These are phyloP conservation scores for Epicoccum sorghinum DNA, from an alignment of 2,329 filamentous ascomycete species.

Conservation along the genomic window DNA sequence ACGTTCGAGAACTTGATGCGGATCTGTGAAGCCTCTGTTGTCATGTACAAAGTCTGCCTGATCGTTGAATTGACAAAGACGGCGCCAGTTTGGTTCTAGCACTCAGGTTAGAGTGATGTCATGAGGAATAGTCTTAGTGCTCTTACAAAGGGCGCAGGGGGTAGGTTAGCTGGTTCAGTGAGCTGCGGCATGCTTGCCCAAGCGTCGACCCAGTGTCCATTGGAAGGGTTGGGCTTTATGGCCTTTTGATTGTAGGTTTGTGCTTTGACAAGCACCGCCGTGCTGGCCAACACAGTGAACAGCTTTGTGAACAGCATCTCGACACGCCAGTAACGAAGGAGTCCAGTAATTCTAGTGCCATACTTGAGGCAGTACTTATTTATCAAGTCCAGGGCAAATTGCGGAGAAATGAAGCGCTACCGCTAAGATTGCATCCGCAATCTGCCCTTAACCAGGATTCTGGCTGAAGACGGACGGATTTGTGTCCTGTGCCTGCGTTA, in stretches of 20 bases:
- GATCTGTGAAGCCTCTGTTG: conserved; percentile 62
- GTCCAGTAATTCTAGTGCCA: not conserved
- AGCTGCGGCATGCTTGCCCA: conserved; percentile 72
- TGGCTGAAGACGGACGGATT: conserved; percentile 9
- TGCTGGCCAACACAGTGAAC: conserved; percentile 1
- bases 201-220: conserved; percentile 64
- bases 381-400: not conserved
- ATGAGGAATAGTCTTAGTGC: too few species aligned
- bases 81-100: conserved; percentile 58
- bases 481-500: conserved; percentile 26
- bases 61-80: conserved; percentile 68
- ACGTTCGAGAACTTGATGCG: conserved; percentile 70
- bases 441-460: conserved; percentile 22
- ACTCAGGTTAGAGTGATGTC: not conserved
- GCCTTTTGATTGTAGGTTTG: not conserved
- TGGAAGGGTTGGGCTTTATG: conserved; percentile 22
- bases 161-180: conserved; percentile 67
- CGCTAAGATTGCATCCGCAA: conserved; percentile 3
- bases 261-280: conserved; percentile 1
- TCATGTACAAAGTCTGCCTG: conserved; percentile 68
- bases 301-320: conserved; percentile 10
- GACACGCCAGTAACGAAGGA: not conserved
- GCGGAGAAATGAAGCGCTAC: conserved; percentile 4
- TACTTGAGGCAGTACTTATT: not conserved
- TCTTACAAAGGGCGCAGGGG: conserved; percentile 60